Base-by-base conservation (phyloP, 306 rosid genomes). In the Quercus parvula region DNA sequence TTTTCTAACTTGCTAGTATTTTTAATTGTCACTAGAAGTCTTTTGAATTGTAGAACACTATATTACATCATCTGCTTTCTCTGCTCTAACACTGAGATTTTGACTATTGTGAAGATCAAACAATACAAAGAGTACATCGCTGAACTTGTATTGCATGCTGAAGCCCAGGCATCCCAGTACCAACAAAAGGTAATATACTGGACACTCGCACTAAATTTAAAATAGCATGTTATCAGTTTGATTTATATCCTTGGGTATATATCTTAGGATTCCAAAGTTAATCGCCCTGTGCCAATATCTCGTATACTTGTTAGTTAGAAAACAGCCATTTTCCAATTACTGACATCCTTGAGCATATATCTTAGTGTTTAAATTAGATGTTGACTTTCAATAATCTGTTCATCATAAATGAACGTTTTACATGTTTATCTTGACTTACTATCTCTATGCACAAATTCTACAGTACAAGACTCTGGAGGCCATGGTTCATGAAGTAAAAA, bases 91-190 rank as follows among this genome's bases (percentile, higher is more conserved):
- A 71, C 77, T 71, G 68, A 57, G 68, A 59, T 79, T 84, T 77
- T 81, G 81, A 70, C 75, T 51, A 22, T 78, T 78, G 77, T 86
- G 87, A 81, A 95, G 99, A 91, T 95, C 86, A 87, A 91, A 82
- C 89, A 84, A 75, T 91, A 81, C 89, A 90, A 83, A 79, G 97
- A 92, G 71, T 95, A 95, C 82, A 87, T 92, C 79, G 83, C 91
- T 11, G 99, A 95, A 80, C 87, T 95, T 83, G 84, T 92, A 75
- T 73, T 95, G 89, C 99, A 92, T 82, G 97, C 97, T 62, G 98
- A 95, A 81, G 98, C 99, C 80, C 99, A 95, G 81, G 86, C 98
- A 64, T 79, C 83, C 66, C 97, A 91, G 84, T 92, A 95, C 87
- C 99, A 92, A 84, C 98, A 95, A 84, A 91, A 95, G 98, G 99